phyloP scores from a whole-genome alignment of 78 protist genomes.

The Carpediemonas membranifera region DNA sequence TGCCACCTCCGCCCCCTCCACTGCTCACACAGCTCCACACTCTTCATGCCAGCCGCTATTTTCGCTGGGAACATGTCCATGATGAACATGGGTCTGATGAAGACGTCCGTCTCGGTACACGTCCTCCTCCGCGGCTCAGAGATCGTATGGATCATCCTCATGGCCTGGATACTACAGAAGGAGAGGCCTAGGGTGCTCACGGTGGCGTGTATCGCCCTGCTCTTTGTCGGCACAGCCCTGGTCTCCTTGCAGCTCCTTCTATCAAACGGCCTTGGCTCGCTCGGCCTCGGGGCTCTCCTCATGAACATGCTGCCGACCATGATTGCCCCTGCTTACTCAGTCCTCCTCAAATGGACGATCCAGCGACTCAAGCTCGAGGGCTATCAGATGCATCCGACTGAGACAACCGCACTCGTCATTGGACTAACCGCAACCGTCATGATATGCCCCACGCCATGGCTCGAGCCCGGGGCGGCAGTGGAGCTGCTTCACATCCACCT shows the following conservation, averaged over 20 bases:
- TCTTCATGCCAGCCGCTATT: neutral
- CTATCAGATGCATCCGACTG: neutral
- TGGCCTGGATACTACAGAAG: neutral
- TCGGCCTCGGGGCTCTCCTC: neutral
- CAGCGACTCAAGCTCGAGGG: neutral
- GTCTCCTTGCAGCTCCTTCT: neutral
- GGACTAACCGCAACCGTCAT: neutral
- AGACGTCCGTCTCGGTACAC: neutral
- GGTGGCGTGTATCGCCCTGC: neutral
- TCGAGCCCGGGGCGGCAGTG: neutral
- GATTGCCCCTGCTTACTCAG: neutral
- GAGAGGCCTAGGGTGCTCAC: neutral
- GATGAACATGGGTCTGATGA: neutral
- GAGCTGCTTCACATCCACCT: neutral
- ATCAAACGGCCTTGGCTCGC: neutral
- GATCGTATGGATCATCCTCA: neutral
- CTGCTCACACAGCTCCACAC: neutral
- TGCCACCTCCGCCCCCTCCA: neutral
- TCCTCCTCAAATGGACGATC: neutral
- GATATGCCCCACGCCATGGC: neutral
- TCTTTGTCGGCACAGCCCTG: neutral
- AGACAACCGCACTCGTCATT: neutral
- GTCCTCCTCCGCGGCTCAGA: neutral
- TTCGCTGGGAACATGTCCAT: neutral
- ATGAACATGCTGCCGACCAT: neutral